Evolutionary conservation across 1,284 basidiomycete genomes (phyloP), one percentile per base, ranked within the genome.

Genomic region (Prillingera fragicola): DNA sequence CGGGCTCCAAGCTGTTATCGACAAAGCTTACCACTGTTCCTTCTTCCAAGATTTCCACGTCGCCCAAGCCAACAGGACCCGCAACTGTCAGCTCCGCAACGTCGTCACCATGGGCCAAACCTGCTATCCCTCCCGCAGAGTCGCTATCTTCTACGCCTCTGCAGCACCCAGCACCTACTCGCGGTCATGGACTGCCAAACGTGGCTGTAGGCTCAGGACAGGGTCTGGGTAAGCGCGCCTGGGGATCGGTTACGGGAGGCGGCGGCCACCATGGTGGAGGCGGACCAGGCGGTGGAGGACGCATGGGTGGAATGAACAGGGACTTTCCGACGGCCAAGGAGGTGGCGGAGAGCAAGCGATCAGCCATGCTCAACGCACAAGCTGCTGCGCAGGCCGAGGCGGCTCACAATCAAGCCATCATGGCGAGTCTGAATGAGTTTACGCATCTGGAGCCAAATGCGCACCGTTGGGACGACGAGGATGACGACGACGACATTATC

Each of bases 401-500:
- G 2, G 74, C 76, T 8, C 76, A 77, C 56, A 81, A 82, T 63
- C 80, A 81, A 61, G 78, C 80, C 10, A 73, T 81, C 19, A 48
- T 76, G 12, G 65, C 74, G 41, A 69, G 66, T 10, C 51, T 77
- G n/a, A 90, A 94, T 69, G 85, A 87, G 2, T 96, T 96, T 69
- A 82, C 88, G 2, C 90, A 94, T 70, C 73, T 95, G 35, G 83
- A 92, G 72, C 87, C 89, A 34, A 90, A 91, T 61, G 82, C 85
- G 5, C 87, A 90, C 65, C 88, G 94, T 63, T 96, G 91, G 91
- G 91, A 95, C 77, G 88, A 89, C 67, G 90, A 94, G 54, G 86
- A 90, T 46, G 87, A 89, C 59, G 86, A 94, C 27, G 85, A 81
- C 57, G 86, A 84, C 31, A 84, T 90, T 29, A 87, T 95, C 59